Conservation (phyloP, 2,329 filamentous ascomycete genomes). For the Colletotrichum shisoi region DNA sequence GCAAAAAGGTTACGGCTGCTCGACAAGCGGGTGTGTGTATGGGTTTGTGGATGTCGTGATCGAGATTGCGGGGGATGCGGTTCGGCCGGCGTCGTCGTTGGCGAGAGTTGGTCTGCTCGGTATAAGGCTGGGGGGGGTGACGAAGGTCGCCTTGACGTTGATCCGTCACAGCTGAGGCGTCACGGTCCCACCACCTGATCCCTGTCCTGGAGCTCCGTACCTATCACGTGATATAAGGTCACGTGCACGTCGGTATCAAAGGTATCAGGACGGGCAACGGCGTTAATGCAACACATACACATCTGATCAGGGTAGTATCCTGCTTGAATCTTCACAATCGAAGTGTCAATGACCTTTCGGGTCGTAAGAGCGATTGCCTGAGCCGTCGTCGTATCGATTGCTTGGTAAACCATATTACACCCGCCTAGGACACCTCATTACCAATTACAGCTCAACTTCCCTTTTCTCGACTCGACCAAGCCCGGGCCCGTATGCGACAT, state of each 20-base stretch:
- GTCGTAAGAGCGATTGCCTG: background rate
- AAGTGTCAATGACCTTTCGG: background rate
- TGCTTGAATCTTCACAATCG: background rate
- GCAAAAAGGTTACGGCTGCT: background rate
- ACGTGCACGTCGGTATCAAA: background rate
- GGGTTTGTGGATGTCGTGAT: too few species aligned
- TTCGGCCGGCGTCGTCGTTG: constrained; percentile 13
- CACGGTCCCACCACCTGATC: constrained; percentile 33
- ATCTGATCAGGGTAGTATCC: too few species aligned
- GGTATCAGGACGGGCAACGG: background rate
- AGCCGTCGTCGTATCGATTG: too few species aligned
- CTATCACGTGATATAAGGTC: background rate
- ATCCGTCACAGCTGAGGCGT: constrained; percentile 38
- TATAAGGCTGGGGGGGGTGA: constrained; percentile 21
- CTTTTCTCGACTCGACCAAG: constrained; percentile 5
- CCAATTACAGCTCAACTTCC: background rate
- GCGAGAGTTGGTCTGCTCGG: constrained; percentile 9
- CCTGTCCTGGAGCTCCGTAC: constrained; percentile 16
- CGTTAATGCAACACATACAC: background rate
- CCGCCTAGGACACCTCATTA: background rate
- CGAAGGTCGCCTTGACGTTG: constrained; percentile 36
- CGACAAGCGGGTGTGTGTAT: background rate
- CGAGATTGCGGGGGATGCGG: background rate
- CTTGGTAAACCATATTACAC: background rate
- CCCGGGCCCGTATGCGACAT: constrained; percentile 2